These are phyloP conservation scores for Leishmania braziliensis DNA, from an alignment of 208 protist species.

Conservation along the genomic window DNA sequence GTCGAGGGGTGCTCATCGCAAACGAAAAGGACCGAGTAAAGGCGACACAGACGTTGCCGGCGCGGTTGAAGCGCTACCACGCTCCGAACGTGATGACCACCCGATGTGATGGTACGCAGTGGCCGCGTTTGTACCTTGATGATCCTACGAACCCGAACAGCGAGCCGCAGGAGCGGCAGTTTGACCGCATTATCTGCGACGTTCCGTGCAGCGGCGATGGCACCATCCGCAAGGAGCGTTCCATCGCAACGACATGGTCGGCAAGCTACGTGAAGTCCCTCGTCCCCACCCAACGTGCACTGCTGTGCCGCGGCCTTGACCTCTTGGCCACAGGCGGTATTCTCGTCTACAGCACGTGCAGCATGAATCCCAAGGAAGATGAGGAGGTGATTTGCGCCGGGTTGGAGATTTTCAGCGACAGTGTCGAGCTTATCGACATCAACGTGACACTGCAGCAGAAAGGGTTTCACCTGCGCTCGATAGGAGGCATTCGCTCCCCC, in stretches of 20 bases:
- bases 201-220: slow-evolving; percentile 97
- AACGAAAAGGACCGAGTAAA: slow-evolving; percentile 93
- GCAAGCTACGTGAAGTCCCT: slow-evolving; percentile 83
- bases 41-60: slow-evolving; percentile 92
- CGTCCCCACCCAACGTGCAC: slow-evolving; percentile 85
- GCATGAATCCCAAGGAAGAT: slow-evolving; percentile 96
- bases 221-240: slow-evolving; percentile 93
- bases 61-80: slow-evolving; percentile 89
- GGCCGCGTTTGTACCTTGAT: slow-evolving; percentile 76
- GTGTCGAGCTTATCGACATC: slow-evolving; percentile 88
- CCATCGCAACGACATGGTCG: slow-evolving; percentile 85
- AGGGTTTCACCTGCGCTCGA: slow-evolving; percentile 62
- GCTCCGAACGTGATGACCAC: slow-evolving; percentile 84
- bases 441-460: slow-evolving; percentile 51
- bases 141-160: slow-evolving; percentile 11
- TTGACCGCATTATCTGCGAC: slow-evolving; percentile 95
- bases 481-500: slow-evolving; percentile 55
- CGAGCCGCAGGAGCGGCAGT: slow-evolving; percentile 51
- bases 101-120: slow-evolving; percentile 88
- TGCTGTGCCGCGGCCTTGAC: slow-evolving; percentile 89
- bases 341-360: slow-evolving; percentile 97
- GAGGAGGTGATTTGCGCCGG: slow-evolving; percentile 94
- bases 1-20: slow-evolving; percentile 72
- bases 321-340: slow-evolving; percentile 77
- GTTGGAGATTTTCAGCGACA: slow-evolving; percentile 76